Conservation (phyloP, 2,329 filamentous ascomycete species). For the Periconia sp. region DNA sequence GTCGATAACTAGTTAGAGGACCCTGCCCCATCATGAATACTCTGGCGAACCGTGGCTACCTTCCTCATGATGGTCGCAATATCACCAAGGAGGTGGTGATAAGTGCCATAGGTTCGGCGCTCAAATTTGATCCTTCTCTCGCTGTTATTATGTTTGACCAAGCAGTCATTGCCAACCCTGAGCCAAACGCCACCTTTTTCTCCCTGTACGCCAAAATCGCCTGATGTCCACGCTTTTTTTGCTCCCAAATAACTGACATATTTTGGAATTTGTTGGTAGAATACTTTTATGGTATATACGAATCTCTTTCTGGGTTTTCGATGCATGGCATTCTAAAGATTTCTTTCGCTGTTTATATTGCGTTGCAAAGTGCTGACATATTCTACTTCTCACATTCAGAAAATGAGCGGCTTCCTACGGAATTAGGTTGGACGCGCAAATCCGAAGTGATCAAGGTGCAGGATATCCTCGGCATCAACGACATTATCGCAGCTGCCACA, state of each 20-base stretch:
- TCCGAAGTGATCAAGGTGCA: constrained; percentile 9
- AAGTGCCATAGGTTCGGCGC: constrained; percentile 41
- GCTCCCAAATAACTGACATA: neutral
- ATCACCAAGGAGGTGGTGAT: constrained; percentile 41
- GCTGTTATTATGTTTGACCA: constrained; percentile 47
- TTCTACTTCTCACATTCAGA: constrained; percentile 20
- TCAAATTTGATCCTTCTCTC: constrained; percentile 50
- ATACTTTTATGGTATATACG: constrained; percentile 39
- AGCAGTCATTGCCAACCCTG: constrained; percentile 39
- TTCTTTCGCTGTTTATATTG: too few relatives aligned
- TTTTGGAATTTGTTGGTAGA: too few relatives aligned
- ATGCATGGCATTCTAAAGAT: too few relatives aligned
- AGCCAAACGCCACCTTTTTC: constrained; percentile 33
- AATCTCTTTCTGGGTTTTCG: too few relatives aligned
- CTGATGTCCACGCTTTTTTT: neutral
- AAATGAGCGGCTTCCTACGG: constrained; percentile 46
- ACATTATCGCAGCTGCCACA: constrained; percentile 8
- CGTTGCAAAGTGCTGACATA: too few relatives aligned
- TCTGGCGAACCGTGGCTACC: constrained; percentile 38
- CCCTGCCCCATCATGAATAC: constrained; percentile 40
- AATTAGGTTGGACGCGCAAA: constrained; percentile 44
- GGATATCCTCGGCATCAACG: constrained; percentile 9
- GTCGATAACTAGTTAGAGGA: constrained; percentile 14
- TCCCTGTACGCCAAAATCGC: constrained; percentile 13
- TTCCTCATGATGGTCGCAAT: constrained; percentile 37